Evolutionary conservation across 208 protist species (phyloP).

Genomic region (Trypanosoma platydactyli): DNA sequence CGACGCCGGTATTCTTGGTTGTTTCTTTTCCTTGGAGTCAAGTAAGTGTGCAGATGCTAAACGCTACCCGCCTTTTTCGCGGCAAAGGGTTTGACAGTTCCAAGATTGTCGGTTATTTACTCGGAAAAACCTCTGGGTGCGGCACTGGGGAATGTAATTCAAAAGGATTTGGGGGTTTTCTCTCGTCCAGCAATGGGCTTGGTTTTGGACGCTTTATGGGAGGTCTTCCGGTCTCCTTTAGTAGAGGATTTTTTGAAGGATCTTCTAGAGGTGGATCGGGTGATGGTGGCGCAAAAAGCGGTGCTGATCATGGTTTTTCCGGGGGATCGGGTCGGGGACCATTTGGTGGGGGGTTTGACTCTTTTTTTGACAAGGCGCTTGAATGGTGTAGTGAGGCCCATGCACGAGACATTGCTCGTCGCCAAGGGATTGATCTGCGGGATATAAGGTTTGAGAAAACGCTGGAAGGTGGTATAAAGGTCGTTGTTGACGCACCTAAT

Average conservation of each 20-base stretch:
- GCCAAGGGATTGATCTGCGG: slow-evolving; percentile 70
- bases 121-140: not conserved
- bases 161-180: not conserved
- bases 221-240: slow-evolving; percentile 2
- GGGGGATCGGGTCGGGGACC: not conserved
- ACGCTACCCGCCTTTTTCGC: not conserved
- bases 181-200: not conserved
- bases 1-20: not conserved
- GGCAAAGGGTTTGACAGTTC: slow-evolving; percentile 16
- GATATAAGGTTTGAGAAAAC: slow-evolving; percentile 81
- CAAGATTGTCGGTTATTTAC: not conserved
- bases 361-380: slow-evolving; percentile 76
- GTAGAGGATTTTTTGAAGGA: not conserved
- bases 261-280: not conserved
- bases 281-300: not conserved
- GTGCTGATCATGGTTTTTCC: not conserved
- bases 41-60: not conserved
- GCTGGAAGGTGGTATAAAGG: slow-evolving; percentile 65
- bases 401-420: slow-evolving; percentile 71
- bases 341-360: slow-evolving; percentile 57
- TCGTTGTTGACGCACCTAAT: slow-evolving; percentile 80
- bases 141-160: not conserved
- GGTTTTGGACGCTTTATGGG: slow-evolving; percentile 10
- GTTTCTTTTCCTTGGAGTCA: not conserved
- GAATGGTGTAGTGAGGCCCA: slow-evolving; percentile 87